Evolutionary conservation across 164 flowering plant genomes (phyloP).

Genomic region (Warburgia ugandensis): DNA sequence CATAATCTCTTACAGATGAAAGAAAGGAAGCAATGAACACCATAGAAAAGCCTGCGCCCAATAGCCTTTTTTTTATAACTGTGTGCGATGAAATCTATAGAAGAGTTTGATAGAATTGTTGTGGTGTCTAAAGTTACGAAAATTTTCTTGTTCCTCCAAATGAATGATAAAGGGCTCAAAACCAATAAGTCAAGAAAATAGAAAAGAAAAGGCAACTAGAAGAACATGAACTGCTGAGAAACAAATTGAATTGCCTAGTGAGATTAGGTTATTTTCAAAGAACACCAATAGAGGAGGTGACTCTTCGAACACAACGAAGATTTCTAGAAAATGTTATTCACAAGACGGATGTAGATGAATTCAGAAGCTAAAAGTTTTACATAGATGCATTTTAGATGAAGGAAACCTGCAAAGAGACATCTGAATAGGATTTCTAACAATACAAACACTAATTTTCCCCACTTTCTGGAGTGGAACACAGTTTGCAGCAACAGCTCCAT

Average conservation of each 20-base stretch:
- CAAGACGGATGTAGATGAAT: neutral
- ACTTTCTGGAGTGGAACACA: slow-evolving; percentile 39
- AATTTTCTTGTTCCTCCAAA: too few relatives aligned
- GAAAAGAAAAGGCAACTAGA: too few relatives aligned
- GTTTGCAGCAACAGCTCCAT: slow-evolving; percentile 37
- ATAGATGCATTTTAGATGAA: slow-evolving; percentile 46
- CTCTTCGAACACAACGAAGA: neutral
- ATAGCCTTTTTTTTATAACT: too few relatives aligned
- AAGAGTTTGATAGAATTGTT: too few relatives aligned
- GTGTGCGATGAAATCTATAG: too few relatives aligned
- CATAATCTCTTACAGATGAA: too few relatives aligned
- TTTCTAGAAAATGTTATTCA: neutral
- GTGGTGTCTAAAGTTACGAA: too few relatives aligned
- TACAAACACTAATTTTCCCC: slow-evolving; percentile 60
- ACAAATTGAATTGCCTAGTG: neutral
- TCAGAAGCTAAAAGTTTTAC: slow-evolving; percentile 31
- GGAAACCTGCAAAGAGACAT: slow-evolving; percentile 60
- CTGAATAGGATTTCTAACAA: slow-evolving; percentile 59
- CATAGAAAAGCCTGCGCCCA: too few relatives aligned
- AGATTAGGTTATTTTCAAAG: neutral
- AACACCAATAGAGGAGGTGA: neutral
- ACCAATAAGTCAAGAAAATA: too few relatives aligned
- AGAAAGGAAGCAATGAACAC: too few relatives aligned
- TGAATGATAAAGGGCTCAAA: too few relatives aligned
- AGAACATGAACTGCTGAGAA: neutral